Percentiles rank a stretch among this genome's conserved stretches.
phyloP scores from a whole-genome alignment of 805 yeast species.

The Saturnispora silvae region DNA sequence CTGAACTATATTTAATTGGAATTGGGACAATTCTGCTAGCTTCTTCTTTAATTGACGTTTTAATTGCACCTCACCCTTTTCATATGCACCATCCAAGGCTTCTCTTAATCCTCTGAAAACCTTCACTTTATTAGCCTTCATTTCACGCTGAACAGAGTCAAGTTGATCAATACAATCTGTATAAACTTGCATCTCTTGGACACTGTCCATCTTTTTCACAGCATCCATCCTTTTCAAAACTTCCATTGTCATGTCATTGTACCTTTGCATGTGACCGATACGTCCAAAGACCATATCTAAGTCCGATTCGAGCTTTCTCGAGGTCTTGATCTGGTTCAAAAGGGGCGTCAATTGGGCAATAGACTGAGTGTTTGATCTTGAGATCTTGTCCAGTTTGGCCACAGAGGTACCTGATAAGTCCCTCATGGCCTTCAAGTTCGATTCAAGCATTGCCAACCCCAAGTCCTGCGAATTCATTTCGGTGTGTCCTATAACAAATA shows the following conservation, averaged over 20 bases:
- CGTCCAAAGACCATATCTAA: conserved; percentile 35
- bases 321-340: conserved; percentile 2
- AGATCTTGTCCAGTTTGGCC: conserved; percentile 42
- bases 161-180: conserved; percentile 26
- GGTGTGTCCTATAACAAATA: background rate
- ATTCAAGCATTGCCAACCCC: conserved; percentile 73
- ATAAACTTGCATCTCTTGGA: conserved; percentile 33
- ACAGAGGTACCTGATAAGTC: conserved; percentile 45
- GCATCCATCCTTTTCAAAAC: conserved; percentile 17
- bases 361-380: conserved; percentile 43
- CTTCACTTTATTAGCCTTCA: conserved; percentile 22
- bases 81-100: conserved; percentile 45
- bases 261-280: conserved; percentile 26
- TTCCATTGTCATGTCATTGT: conserved; percentile 4
- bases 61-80: conserved; percentile 45
- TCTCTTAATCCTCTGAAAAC: conserved; percentile 60
- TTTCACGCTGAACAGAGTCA: conserved; percentile 20
- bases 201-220: conserved; percentile 22
- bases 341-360: conserved; percentile 30
- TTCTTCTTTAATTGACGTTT: conserved; percentile 37
- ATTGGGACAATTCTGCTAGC: conserved; percentile 23
- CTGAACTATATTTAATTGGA: conserved; percentile 2
- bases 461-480: conserved; percentile 39
- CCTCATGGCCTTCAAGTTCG: conserved; percentile 51
- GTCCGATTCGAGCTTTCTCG: conserved; percentile 1